Evolutionary conservation across 208 protist species (phyloP), one percentile per base, ranked within the genome.

Genomic region (Novymonas esmeraldas): DNA sequence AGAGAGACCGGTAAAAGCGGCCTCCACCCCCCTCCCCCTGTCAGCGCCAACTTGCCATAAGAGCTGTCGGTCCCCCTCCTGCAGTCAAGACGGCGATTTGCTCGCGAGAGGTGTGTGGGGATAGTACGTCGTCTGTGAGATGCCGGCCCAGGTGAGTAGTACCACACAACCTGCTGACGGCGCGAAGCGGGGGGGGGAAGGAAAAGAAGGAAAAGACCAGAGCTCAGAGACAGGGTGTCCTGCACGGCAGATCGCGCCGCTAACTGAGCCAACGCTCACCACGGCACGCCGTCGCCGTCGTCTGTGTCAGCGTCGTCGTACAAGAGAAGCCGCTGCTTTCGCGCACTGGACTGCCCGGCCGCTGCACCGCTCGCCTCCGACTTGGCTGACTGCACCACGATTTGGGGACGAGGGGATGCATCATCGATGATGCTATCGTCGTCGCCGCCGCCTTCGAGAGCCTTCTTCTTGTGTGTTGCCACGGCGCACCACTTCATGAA

Each of bases 401-500:
- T 62, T 22, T 33, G 59, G n/a, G 61, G 69, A 24, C 69, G 50
- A 3, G 42, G 2, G 24, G 18, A 13, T n/a, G 20, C 46, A 13
- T 46, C 54, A 38, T 36, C 14, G 0, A 36, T 31, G 20, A 38
- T 14, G 24, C 67, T 52, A 0, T 11, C 26, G 38, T 26, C 68
- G 26, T 56, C 36, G 46, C 31, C 57, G 5, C 16, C 22, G 42
- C 45, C 50, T 20, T 79, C 58, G 20, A 33, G 39, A 26, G 76
- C 69, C 58, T 90, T 67, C 58, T 92, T 76, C 70, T 83, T 87
- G 74, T 96, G 89, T 29, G 78, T 62, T 22, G 72, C 78, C 13
- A 96, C 87, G 0, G 87, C 89, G 54, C 89, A 95, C 85, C 85
- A 92, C 67, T 94, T 94, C 36, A 92, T 45, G 57, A 93, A 96